These are phyloP conservation scores for Thecaphora thlaspeos DNA, from an alignment of 1,284 basidiomycete genomes.

Conservation along the genomic window DNA sequence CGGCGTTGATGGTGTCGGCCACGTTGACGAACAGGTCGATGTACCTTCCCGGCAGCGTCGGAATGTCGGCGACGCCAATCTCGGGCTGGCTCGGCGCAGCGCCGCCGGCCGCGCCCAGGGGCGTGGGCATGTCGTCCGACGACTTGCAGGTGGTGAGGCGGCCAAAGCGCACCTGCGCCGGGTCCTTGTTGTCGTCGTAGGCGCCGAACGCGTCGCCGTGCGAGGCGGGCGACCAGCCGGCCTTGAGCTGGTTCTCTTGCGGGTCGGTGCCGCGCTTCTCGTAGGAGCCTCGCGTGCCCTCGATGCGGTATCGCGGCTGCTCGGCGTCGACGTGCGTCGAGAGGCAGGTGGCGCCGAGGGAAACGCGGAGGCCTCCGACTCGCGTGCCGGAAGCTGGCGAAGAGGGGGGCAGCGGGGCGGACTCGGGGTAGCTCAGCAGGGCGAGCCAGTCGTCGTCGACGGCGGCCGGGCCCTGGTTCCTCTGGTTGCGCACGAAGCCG, in stretches of 20 bases:
- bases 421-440: conserved; percentile 41
- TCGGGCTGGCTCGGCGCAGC: conserved; percentile 38
- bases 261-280: conserved; percentile 53
- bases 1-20: conserved; percentile 41
- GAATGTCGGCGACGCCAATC: conserved; percentile 40
- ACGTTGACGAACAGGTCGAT: conserved; percentile 50
- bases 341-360: conserved; percentile 46
- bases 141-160: conserved; percentile 39
- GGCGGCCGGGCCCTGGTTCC: conserved; percentile 33
- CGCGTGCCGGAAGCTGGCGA: conserved; percentile 37
- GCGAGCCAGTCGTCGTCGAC: conserved; percentile 56
- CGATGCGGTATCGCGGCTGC: conserved; percentile 48
- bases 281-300: conserved; percentile 49
- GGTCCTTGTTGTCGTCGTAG: conserved; percentile 37
- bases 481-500: conserved; percentile 45
- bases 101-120: conserved; percentile 7
- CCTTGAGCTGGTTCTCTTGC: conserved; percentile 54
- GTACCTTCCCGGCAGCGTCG: conserved; percentile 52
- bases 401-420: conserved; percentile 34
- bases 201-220: conserved; percentile 49
- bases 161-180: conserved; percentile 35
- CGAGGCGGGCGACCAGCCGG: conserved; percentile 42
- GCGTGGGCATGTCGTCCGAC: conserved; percentile 16
- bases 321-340: conserved; percentile 48
- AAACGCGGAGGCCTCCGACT: conserved; percentile 41